These are phyloP conservation scores for Trichomonascus vanleenenianus DNA, from an alignment of 805 yeast genomes.

Conservation along the genomic window DNA sequence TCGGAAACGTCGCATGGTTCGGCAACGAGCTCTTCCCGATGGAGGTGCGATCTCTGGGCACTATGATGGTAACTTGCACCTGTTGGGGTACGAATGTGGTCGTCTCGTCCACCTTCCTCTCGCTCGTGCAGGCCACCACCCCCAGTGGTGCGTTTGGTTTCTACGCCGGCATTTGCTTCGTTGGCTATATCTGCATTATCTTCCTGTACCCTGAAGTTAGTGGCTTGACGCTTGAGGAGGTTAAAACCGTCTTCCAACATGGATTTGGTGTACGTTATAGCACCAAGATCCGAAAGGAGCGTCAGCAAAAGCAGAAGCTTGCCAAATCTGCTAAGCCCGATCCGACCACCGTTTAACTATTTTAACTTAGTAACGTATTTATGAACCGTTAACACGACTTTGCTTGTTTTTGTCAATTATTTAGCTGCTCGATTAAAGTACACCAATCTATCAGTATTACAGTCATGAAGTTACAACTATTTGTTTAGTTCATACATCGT, in stretches of 20 bases:
- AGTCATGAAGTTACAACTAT: no score
- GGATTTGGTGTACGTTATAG: constrained; percentile 43
- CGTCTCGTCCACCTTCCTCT: constrained; percentile 83
- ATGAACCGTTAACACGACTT: no score
- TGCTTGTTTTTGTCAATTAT: no score
- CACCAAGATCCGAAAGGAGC: background rate
- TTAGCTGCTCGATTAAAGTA: no score
- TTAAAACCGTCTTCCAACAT: constrained; percentile 66
- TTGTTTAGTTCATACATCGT: no score
- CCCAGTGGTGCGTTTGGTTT: constrained; percentile 91
- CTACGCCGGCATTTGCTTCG: constrained; percentile 70
- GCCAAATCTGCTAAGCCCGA: no score
- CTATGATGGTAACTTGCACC: constrained; percentile 81
- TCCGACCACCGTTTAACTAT: no score
- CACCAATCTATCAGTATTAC: no score
- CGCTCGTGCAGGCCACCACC: constrained; percentile 84
- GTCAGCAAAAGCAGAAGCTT: constrained; percentile 20
- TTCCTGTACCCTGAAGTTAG: constrained; percentile 90
- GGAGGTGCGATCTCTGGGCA: constrained; percentile 85
- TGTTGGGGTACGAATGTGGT: constrained; percentile 93
- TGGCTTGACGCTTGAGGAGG: constrained; percentile 85
- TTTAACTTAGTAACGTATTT: no score
- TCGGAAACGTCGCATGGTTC: constrained; percentile 98
- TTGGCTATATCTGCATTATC: constrained; percentile 66
- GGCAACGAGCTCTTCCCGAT: constrained; percentile 93